Evolutionary conservation across 2,329 filamentous ascomycete genomes (phyloP), one percentile per base, ranked within the genome.

Genomic region (Allantophomopsis lycopodina): DNA sequence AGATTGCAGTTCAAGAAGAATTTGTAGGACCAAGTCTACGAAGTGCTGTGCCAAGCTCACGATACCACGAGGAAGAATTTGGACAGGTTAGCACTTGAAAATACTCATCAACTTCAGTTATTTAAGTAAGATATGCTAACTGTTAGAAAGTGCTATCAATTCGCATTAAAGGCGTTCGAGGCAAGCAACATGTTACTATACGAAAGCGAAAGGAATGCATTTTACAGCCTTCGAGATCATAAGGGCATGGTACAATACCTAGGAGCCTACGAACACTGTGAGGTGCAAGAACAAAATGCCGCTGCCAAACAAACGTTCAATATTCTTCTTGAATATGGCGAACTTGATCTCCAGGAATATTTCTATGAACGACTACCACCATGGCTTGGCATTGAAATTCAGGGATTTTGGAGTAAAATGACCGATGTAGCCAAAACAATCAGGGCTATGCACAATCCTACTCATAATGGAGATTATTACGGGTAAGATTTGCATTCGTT

Each of bases 291-390:
- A 20, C 35, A 5, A 13, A 32, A 11, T 18, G 38, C 36, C 18
- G 30, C 11, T 5, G 23, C 20, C 17, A 13, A 16, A 13, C 15
- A 18, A 6, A 52, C 41, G 4, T 54, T 49, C 33, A 54, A 60
- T 20, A 52, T 62, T 4, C 42, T 62, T 2, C 46, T 62, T 4
- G 60, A 63, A 38, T 58, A 48, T 34, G 58, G 53, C 0, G 49
- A 58, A 13, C 34, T 46, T 10, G 60, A 60, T 35, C 49, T 63
- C 4, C 47, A 50, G 7, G 47, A 54, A 2, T 53, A 48, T 23
- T 57, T 57, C 34, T 37, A 39, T 1, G 44, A 53, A n/a, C 33
- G 41, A 11, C 18, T 41, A 3, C 58, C 56, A 4, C 60, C 58
- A 0, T 47, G 52, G 0, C 32, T 47, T 1, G 30, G 46, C 2